Base-by-base conservation (phyloP, 2,329 filamentous ascomycete genomes). In the Pseudocercospora crystallina region DNA sequence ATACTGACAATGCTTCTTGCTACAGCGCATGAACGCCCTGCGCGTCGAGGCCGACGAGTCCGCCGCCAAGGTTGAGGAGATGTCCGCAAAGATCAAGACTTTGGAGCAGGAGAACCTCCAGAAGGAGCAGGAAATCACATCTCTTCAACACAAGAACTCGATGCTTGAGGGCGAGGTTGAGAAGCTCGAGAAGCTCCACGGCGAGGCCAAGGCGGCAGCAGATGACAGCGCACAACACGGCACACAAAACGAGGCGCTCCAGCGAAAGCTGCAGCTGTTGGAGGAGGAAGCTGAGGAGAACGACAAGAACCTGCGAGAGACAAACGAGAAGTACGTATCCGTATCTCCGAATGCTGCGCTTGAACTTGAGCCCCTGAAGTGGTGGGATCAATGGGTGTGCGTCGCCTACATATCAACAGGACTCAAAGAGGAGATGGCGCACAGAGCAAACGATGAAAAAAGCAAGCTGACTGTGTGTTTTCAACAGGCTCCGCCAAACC, bases 121-220 rank as follows among this genome's bases (percentile, higher is more conserved):
- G 71, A 97, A 97, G 80, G 94, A 97, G 79, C 91, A 97, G 76
- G 92, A 97, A 74, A 95, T 97, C 74, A 95, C 89, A 62, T 97
- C 94, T 47, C 84, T 97, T 67, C 84, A 87, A 71, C 92, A 97
- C 86, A 95, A 92, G 80, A 96, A 96, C 78, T 84, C 85, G 68
- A 80, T 96, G 56, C 86, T 97, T 54, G 94, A 97, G 78, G 65
- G 73, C 58, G 90, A 97, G 72, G 86, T 96, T 63, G 92, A 96
- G 79, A 96, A 96, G 81, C 81, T 95, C 61, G 94, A 97, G 80
- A 74, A 76, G 59, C 77, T 80, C 65, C 81, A 96, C 73, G 89
- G 90, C 77, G 89, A 95, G 63, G 82, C 86, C 73, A 99, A 99
- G 83, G 86, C 86, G 70, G 79, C 85, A 60, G 89, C 89, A 69